Percentiles rank a stretch among this genome's conserved stretches.
Conservation (phyloP, 257 asterid genomes). For the Solanum microdontum region DNA sequence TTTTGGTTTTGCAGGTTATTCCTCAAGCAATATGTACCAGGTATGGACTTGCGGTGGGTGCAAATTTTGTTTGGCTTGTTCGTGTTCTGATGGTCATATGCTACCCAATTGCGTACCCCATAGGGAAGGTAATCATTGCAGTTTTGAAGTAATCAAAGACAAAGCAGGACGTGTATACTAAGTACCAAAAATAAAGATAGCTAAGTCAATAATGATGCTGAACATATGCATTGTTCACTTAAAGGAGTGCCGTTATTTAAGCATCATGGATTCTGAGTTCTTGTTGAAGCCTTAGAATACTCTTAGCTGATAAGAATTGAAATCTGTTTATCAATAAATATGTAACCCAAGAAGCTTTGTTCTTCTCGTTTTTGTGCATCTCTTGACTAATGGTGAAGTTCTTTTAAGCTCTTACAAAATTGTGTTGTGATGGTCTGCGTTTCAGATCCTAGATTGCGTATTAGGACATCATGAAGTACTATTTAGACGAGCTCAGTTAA, state of each 20-base stretch:
- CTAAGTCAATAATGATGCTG: background rate
- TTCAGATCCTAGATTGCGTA: constrained; percentile 72
- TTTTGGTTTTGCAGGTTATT: constrained; percentile 51
- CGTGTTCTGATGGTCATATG: constrained; percentile 65
- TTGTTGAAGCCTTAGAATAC: background rate
- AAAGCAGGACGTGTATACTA: background rate
- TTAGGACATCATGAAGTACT: constrained; percentile 87
- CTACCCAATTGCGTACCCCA: constrained; percentile 83
- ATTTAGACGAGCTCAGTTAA: constrained; percentile 94
- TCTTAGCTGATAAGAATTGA: background rate
- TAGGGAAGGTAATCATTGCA: constrained; percentile 66
- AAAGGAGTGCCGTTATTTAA: background rate
- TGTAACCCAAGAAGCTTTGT: background rate
- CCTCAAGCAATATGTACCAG: constrained; percentile 99
- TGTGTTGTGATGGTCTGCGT: background rate
- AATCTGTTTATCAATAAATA: background rate
- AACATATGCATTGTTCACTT: background rate
- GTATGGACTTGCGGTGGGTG: constrained; percentile 97
- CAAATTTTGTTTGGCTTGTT: constrained; percentile 82
- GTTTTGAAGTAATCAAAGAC: background rate
- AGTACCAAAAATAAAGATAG: background rate
- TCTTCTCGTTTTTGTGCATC: background rate
- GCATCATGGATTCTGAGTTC: background rate
- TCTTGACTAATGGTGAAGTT: background rate
- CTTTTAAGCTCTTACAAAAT: background rate